Base-by-base conservation (phyloP, 1,284 basidiomycete species). In the Taiwanofungus camphoratus region DNA sequence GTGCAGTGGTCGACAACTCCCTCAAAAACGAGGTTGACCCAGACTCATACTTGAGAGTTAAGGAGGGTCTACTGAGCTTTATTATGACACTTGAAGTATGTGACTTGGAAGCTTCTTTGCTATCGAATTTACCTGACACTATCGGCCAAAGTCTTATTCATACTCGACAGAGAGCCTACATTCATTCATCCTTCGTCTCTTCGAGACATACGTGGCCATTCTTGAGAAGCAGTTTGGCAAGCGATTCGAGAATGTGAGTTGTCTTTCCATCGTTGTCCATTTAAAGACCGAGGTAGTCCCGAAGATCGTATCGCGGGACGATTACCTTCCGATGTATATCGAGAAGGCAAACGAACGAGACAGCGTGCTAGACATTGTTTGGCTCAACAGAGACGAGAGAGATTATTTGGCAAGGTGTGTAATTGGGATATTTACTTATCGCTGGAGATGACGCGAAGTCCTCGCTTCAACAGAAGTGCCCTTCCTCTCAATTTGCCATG, bases 41-140 rank as follows among this genome's bases (percentile, higher is more conserved):
- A 0, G 90, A 93, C 41, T 73, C 80, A 7, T 95, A 92, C 60
- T 67, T 97, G 37, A 76, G 74, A 36, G 88, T 87, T 33, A 99
- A 98, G 65, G 87, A 91, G 57, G 79, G 77, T 45, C 69, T 99
- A 8, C 73, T 92, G 45, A 78, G 81, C 1, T 98, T 98, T 54
- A 87, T 95, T 26, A 91, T 92, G 76, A 95, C 94, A 0, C 70
- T 99, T 2, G 92, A 98, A 76, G 93, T 92, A 49, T 30, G 22
- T 23, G 20, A 6, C 19, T 22, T 35, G 20, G 43, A 4, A 24
- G 12, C 36, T 53, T 55, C 13, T 48, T 35, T 41, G 31, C 34
- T 30, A 12, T 39, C 49, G 38, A 21, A 18, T 15, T n/a, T n/a
- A n/a, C n/a, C n/a, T n/a, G 12, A 31, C 15, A 26, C 18, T 12